Base-by-base conservation (phyloP, 2,329 filamentous ascomycete species). In the Xylaria sp. region DNA sequence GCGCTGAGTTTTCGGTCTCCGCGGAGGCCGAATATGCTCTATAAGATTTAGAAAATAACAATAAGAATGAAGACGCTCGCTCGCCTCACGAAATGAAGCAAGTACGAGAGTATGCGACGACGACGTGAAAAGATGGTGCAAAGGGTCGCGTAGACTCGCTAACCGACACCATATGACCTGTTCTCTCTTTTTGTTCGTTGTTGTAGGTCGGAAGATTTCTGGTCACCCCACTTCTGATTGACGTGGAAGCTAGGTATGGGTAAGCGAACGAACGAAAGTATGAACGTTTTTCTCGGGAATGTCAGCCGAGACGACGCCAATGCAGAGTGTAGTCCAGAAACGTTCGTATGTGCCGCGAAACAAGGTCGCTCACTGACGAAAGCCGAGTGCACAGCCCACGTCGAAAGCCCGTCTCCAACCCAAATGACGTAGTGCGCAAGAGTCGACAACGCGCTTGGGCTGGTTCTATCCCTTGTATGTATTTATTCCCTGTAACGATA, bases 401-500 rank as follows among this genome's bases (percentile, higher is more conserved):
- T 54, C 31, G 37, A 44, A 48, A 23, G 31, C 31, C 25, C 39
- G 23, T 41, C 28, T 37, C 56, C 18, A 34, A 12, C 44, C 44
- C 39, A 54, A 37, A 70, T 70, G 68, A 70, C 68, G 68, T 70
- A 18, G 44, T 50, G 23, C 34, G 23, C 34, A 58, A 58, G 28
- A 46, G 39, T 31, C 8, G 46, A 48, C 13, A 31, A 41, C 23
- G 50, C 8, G 23, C 31, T 44, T 4, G 28, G 28, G 23, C 15
- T 46, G 13, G 13, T 18, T n/a, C 18, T n/a, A 46, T 46, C 6
- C 15, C 41, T 18, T 46, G 18, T 46, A 13, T 46, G 18, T 46
- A 13, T 46, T 5, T 57, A 46, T 28, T 31, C 15, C 37, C n/a
- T 28, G n/a, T 18, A 12, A 46, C 3, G 10, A 41, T 57, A 13